Percentiles rank a stretch among this genome's conserved stretches.
phyloP scores from a whole-genome alignment of 306 rosid species.

The Echinosophora koreensis region DNA sequence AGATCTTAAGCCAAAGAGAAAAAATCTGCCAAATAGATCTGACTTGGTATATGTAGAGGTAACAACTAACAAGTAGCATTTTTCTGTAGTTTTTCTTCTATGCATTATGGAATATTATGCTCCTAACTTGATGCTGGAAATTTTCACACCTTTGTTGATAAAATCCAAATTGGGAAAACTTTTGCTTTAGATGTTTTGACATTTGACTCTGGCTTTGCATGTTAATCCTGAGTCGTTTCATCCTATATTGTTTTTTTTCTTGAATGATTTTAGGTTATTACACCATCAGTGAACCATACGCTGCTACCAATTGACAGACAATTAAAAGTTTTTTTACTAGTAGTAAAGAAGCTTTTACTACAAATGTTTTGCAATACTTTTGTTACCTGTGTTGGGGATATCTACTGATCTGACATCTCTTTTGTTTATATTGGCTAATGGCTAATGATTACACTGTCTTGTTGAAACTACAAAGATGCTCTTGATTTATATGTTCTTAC shows the following conservation, averaged over 20 bases:
- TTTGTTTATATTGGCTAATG: background rate
- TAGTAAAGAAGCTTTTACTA: background rate
- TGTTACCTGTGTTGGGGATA: background rate
- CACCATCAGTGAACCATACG: background rate
- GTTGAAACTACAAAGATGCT: background rate
- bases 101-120: slow-evolving; percentile 34
- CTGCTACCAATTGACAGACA: slow-evolving; percentile 13
- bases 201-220: background rate
- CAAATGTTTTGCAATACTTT: background rate
- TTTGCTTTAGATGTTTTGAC: slow-evolving; percentile 14
- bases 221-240: background rate
- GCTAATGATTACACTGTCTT: background rate
- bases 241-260: slow-evolving; percentile 4
- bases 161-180: slow-evolving; percentile 19
- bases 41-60: slow-evolving; percentile 76
- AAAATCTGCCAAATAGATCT: slow-evolving; percentile 62
- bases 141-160: slow-evolving; percentile 3
- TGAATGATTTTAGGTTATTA: slow-evolving; percentile 25
- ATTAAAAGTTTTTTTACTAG: background rate
- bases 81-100: slow-evolving; percentile 14
- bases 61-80: slow-evolving; percentile 53
- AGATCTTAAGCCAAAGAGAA: slow-evolving; percentile 69
- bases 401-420: background rate
- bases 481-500: background rate
- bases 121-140: slow-evolving; percentile 35